These are phyloP conservation scores for Xylaria arbuscula DNA, from an alignment of 2,329 filamentous ascomycete species.

Conservation along the genomic window DNA sequence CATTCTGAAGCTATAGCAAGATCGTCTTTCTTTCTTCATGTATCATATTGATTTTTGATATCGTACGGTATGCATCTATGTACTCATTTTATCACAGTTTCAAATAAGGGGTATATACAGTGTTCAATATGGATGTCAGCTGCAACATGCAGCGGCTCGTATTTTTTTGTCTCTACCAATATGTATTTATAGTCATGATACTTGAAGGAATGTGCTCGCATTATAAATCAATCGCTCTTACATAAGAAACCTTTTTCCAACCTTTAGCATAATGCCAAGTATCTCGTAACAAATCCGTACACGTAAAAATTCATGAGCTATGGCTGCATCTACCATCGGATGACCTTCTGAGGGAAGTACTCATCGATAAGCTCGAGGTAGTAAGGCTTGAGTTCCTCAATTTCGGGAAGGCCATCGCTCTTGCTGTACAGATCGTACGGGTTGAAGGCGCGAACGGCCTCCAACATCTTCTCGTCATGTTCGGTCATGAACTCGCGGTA, in stretches of 20 bases:
- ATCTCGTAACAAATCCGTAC: constrained; percentile 9
- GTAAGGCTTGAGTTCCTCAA: constrained; percentile 82
- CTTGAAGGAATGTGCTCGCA: not conserved
- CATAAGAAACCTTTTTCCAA: not conserved
- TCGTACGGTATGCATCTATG: not conserved
- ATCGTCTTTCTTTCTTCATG: not conserved
- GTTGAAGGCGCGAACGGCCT: constrained; percentile 87
- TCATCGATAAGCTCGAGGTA: constrained; percentile 80
- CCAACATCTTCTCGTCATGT: constrained; percentile 82
- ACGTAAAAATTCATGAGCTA: not conserved
- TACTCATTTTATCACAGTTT: not conserved
- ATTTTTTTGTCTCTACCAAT: not conserved
- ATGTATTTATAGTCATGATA: not conserved
- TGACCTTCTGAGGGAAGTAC: constrained; percentile 74
- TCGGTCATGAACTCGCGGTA: constrained; percentile 86
- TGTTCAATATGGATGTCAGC: not conserved
- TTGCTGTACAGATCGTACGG: constrained; percentile 94
- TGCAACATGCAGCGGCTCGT: not conserved
- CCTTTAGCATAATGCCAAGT: not conserved
- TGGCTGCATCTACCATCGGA: constrained; percentile 69
- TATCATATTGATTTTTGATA: not conserved
- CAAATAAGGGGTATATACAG: not conserved
- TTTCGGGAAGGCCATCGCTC: constrained; percentile 81
- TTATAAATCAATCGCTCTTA: constrained; percentile 11
- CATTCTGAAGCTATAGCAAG: not conserved